Percentiles rank a stretch among this genome's conserved stretches.
phyloP scores from a whole-genome alignment of 345 rosid genomes.

The Psidium friedrichsthalianum region DNA sequence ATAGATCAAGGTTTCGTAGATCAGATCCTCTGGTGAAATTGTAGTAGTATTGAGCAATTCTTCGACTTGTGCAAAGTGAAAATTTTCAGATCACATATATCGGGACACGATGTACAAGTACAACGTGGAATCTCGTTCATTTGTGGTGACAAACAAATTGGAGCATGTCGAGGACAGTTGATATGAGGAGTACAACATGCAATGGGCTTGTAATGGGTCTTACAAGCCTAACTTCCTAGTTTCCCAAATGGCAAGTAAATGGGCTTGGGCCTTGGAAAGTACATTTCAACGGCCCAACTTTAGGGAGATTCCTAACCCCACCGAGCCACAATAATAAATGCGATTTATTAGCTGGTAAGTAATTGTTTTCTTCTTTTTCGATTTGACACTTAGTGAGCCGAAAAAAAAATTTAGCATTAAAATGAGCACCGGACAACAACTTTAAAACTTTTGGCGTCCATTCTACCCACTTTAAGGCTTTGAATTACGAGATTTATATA shows the following conservation, averaged over 20 bases:
- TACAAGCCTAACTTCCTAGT: not conserved
- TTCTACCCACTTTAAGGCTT: too few relatives aligned
- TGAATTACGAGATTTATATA: too few relatives aligned
- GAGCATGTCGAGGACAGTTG: not conserved
- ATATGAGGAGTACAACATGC: not conserved
- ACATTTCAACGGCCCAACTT: too few relatives aligned
- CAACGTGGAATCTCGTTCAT: not conserved
- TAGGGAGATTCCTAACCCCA: too few relatives aligned
- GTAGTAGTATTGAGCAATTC: not conserved
- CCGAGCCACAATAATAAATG: too few relatives aligned
- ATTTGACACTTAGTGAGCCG: too few relatives aligned
- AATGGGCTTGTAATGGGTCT: not conserved
- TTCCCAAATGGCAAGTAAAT: not conserved
- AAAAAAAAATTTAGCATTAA: too few relatives aligned
- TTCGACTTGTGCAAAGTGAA: not conserved
- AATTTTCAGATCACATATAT: not conserved
- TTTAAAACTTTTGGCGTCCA: too few relatives aligned
- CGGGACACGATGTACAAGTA: not conserved
- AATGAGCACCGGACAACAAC: too few relatives aligned
- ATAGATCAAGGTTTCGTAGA: not conserved
- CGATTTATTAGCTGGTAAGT: too few relatives aligned
- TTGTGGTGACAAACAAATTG: not conserved
- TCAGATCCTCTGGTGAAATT: not conserved
- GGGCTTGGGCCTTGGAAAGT: too few relatives aligned
- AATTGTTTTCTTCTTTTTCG: too few relatives aligned